A percentile compares a stretch with the other conserved stretches of the same genome.
These are phyloP conservation scores for Geosmithia flava DNA, from an alignment of 2,329 filamentous ascomycete species.

Conservation along the genomic window DNA sequence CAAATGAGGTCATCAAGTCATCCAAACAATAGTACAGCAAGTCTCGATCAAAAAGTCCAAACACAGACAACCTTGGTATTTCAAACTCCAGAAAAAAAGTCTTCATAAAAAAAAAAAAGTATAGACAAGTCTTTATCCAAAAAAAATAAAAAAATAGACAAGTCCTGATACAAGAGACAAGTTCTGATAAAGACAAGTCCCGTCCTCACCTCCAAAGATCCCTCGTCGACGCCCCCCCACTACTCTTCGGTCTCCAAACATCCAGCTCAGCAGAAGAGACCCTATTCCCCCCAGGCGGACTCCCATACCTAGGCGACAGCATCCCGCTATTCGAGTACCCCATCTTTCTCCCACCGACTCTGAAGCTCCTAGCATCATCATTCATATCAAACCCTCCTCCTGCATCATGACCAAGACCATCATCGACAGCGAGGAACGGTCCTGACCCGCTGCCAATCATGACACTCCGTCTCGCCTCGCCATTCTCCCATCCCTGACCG, in stretches of 20 bases:
- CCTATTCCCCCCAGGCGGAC: not conserved
- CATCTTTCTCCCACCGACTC: too few species aligned
- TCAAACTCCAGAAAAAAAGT: too few species aligned
- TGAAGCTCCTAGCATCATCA: not conserved
- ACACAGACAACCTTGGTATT: too few species aligned
- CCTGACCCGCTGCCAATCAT: conserved; percentile 38
- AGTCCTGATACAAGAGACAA: too few species aligned
- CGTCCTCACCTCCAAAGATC: conserved; percentile 30
- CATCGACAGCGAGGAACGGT: conserved; percentile 35
- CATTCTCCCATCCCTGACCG: conserved; percentile 34
- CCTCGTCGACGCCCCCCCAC: conserved; percentile 22
- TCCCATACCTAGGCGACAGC: not conserved
- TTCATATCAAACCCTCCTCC: too few species aligned
- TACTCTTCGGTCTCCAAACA: conserved; percentile 27
- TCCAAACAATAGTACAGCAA: too few species aligned
- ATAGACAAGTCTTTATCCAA: too few species aligned
- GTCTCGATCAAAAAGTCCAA: too few species aligned
- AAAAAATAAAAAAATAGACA: not conserved
- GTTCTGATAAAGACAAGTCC: not conserved
- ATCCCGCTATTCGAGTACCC: not conserved
- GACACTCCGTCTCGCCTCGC: conserved; percentile 40
- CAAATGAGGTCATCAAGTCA: too few species aligned
- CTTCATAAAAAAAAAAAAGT: not conserved
- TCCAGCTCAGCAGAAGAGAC: conserved; percentile 1
- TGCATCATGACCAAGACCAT: not conserved